Evolutionary conservation across 345 rosid species (phyloP).

Genomic region (Aethionema arabicum): DNA sequence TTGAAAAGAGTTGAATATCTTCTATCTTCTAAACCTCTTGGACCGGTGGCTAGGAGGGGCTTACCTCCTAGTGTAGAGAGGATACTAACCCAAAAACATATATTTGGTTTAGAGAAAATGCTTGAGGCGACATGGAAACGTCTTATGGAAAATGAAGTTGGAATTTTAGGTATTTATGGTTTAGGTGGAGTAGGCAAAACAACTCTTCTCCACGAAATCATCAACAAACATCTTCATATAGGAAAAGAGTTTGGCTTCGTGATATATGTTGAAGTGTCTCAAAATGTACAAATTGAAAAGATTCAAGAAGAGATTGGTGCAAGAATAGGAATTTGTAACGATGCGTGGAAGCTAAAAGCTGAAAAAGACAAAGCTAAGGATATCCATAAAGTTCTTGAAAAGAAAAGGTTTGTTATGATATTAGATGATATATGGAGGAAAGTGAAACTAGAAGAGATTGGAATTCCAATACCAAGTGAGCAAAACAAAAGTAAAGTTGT

Average conservation of each 20-base stretch:
- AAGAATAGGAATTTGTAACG: background rate
- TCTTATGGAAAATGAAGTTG: background rate
- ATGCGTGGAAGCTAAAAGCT: background rate
- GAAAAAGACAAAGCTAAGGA: background rate
- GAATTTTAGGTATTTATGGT: constrained; percentile 17
- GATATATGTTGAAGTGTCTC: constrained; percentile 16
- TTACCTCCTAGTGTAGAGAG: background rate
- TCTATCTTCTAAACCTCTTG: background rate
- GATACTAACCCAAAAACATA: background rate
- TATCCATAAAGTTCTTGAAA: background rate
- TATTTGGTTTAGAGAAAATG: constrained; percentile 9
- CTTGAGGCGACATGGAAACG: background rate
- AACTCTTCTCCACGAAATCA: constrained; percentile 19
- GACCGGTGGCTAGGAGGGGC: background rate
- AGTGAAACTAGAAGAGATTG: background rate
- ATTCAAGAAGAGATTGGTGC: constrained; percentile 15
- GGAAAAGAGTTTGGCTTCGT: background rate
- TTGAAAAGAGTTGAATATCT: background rate
- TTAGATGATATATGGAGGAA: constrained; percentile 14
- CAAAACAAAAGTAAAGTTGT: constrained; percentile 18
- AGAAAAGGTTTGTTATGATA: constrained; percentile 13
- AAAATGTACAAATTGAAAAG: background rate
- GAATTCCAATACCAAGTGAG: background rate
- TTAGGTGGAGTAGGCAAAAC: constrained; percentile 19
- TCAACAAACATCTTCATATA: background rate